Conservation (phyloP, 805 yeast genomes). For the Pichia occidentalis region DNA sequence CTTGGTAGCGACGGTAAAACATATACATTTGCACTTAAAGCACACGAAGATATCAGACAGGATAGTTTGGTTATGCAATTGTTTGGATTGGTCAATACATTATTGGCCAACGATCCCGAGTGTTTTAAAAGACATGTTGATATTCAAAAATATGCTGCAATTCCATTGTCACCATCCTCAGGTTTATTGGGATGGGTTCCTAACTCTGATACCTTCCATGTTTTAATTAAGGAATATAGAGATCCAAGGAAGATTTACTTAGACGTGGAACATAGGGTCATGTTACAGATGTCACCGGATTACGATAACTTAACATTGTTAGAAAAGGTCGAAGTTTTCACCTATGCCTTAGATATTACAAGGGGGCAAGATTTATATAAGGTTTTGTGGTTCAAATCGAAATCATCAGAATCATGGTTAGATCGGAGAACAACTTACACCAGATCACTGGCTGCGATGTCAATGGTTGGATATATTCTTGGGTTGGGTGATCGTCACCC, state of each 20-base stretch:
- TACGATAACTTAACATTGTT: slow-evolving; percentile 82
- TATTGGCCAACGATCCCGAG: slow-evolving; percentile 84
- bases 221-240: slow-evolving; percentile 83
- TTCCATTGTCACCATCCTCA: slow-evolving; percentile 94
- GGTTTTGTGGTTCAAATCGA: slow-evolving; percentile 92
- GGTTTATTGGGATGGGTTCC: slow-evolving; percentile 97
- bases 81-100: slow-evolving; percentile 89
- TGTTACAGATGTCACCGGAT: slow-evolving; percentile 97
- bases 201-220: slow-evolving; percentile 94
- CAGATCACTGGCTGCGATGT: slow-evolving; percentile 94
- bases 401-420: slow-evolving; percentile 96
- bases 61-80: slow-evolving; percentile 97
- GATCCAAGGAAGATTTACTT: slow-evolving; percentile 83
- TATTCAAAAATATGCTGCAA: slow-evolving; percentile 87
- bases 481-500: slow-evolving; percentile 99
- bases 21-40: slow-evolving; percentile 77
- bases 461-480: slow-evolving; percentile 95
- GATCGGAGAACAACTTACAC: slow-evolving; percentile 96
- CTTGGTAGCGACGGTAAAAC: slow-evolving; percentile 90
- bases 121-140: slow-evolving; percentile 94
- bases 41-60: slow-evolving; percentile 97
- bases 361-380: slow-evolving; percentile 94
- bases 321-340: slow-evolving; percentile 94
- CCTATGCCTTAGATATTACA: slow-evolving; percentile 91
- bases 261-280: slow-evolving; percentile 90